Conservation (phyloP, 192 early-diverging fungal genomes). For the Blastocladiella britannica region DNA sequence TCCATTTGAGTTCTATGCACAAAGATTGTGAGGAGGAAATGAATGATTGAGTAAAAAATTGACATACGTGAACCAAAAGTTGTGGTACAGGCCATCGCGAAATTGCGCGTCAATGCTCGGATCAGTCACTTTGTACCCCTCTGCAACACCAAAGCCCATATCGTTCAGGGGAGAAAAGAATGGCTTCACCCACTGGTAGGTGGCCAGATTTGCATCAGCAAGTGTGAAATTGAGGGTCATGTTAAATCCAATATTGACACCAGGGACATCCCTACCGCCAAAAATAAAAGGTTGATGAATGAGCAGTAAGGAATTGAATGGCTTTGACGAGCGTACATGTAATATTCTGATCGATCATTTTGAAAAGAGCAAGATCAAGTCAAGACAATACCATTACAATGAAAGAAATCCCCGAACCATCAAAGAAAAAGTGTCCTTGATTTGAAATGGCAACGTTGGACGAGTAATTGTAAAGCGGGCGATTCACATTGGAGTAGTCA, state of each 20-base stretch:
- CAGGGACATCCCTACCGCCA: not conserved
- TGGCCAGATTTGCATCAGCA: not conserved
- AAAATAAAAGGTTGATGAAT: not conserved
- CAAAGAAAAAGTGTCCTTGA: not conserved
- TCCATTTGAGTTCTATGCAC: not conserved
- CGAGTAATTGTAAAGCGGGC: not conserved
- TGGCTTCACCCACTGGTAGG: not conserved
- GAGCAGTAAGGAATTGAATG: no score
- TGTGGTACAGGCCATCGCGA: not conserved
- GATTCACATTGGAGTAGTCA: not conserved
- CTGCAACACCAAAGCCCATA: not conserved
- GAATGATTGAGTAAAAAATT: no score
- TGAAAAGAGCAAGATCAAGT: no score
- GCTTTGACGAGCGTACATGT: not conserved
- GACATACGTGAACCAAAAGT: not conserved
- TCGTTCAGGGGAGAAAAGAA: conserved; percentile 1
- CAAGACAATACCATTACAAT: no score
- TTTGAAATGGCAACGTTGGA: not conserved
- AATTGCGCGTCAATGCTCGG: not conserved
- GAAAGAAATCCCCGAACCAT: no score
- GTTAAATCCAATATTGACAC: conserved; percentile 1
- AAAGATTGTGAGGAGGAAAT: no score
- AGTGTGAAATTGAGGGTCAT: conserved; percentile 2
- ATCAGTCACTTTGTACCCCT: not conserved
- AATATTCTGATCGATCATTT: no score